Base-by-base conservation (phyloP, 371 early-diverging fungal species). In the Mortierella sp. region DNA sequence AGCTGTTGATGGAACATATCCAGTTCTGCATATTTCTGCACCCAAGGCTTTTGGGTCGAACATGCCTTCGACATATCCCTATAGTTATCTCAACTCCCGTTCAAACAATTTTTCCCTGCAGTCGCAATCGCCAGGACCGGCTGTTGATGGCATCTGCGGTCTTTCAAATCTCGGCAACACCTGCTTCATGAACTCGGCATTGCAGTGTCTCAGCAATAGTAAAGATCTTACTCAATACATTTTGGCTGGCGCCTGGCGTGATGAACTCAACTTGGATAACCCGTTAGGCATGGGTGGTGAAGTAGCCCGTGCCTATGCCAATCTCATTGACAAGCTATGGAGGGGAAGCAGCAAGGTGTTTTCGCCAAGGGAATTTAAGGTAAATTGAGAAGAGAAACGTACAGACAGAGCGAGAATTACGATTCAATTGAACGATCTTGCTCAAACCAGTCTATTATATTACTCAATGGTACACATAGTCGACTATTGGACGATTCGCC, bases 111-210 rank as follows among this genome's bases (percentile, higher is more conserved):
- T 14, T 30, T 66, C 51, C 11, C 30, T 12, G 20, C 55, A 8
- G 22, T 61, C 51, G 3, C 30, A 11, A 12, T 45, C 62, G 11
- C 70, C 45, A 24, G 66, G 65, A 18, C 59, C 37, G 26, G 22
- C 78, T 16, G 78, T 66, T 4, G 57, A 79, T 49, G 94, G 93
- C 9, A 79, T 88, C 2, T 88, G 85, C 22, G 96, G 96, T 8
- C 86, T 95, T 39, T 74, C 72, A 30, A 96, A 96, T 72, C 85
- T 95, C 26, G 96, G 96, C 59, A 96, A 96, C 76, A 95, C 96
- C 0, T 96, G 97, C 83, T 96, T 92, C 83, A 95, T 96, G 95
- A 95, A 94, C 83, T 90, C 93, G 4, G 92, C 92, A 0, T 70
- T 96, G 3, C 96, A 96, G 80, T 95, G 94, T 71, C 83, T 96